phyloP scores from a whole-genome alignment of 441 rosid species.

The Arabidopsis hybrid region DNA sequence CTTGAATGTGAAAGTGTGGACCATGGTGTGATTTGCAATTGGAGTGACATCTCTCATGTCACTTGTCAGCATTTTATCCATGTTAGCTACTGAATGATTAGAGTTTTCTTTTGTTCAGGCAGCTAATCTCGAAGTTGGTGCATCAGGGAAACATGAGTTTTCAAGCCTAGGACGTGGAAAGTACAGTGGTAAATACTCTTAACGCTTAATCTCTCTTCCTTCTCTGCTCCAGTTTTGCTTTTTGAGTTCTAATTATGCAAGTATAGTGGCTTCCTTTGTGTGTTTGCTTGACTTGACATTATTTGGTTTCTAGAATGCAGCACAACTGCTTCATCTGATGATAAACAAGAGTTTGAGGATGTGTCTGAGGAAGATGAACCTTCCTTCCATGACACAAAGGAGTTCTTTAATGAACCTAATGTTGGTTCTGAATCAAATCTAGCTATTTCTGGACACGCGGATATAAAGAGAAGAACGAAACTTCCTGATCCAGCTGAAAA shows the following conservation, averaged over 20 bases:
- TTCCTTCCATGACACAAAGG: conserved; percentile 77
- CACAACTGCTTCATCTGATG: conserved; percentile 97
- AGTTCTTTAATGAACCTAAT: conserved; percentile 63
- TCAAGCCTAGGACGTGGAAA: conserved; percentile 73
- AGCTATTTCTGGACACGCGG: conserved; percentile 44
- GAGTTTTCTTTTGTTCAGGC: conserved; percentile 58
- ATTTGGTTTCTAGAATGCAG: conserved; percentile 79
- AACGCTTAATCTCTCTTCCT: conserved; percentile 23
- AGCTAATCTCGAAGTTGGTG: conserved; percentile 81
- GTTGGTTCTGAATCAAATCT: conserved; percentile 51
- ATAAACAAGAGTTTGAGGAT: conserved; percentile 76
- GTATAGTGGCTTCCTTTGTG: conserved; percentile 9
- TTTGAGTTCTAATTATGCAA: conserved; percentile 23
- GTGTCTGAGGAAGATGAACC: conserved; percentile 62
- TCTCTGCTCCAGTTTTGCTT: conserved; percentile 13
- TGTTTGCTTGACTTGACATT: conserved; percentile 50
- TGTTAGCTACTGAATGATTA: conserved; percentile 17
- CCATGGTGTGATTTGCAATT: not conserved
- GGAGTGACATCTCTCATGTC: conserved; percentile 4
- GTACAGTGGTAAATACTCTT: conserved; percentile 67
- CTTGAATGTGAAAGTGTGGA: conserved; percentile 1
- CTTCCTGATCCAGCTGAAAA: conserved; percentile 95
- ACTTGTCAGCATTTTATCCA: conserved; percentile 12
- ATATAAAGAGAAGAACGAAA: conserved; percentile 70
- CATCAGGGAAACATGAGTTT: conserved; percentile 74